Conservation (phyloP, 495 filamentous ascomycete genomes). For the Hyaloscypha hepaticicola region DNA sequence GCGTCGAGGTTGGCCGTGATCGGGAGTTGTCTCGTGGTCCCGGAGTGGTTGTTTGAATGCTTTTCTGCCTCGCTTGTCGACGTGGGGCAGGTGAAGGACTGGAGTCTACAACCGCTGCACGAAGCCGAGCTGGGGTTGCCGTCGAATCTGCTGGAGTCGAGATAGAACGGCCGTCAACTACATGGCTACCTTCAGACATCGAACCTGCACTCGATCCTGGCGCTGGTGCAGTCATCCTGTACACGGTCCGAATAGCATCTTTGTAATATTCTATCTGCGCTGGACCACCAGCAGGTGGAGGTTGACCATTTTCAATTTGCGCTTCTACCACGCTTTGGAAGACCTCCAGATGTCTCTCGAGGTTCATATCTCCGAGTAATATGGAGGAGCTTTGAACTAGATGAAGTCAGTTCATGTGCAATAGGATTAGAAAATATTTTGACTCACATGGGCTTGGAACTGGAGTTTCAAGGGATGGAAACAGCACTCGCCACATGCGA, state of each 20-base stretch:
- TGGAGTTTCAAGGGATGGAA: not conserved
- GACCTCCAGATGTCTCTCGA: conserved; percentile 2
- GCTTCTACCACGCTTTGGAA: conserved; percentile 2
- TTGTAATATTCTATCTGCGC: conserved; percentile 6
- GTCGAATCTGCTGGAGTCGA: conserved; percentile 2
- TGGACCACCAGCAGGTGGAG: not conserved
- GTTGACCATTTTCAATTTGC: not conserved
- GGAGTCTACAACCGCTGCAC: not conserved
- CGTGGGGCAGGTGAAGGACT: not conserved
- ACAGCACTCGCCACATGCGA: conserved; percentile 4
- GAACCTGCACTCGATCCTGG: not conserved
- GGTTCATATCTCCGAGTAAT: conserved; percentile 3
- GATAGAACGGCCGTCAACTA: not conserved
- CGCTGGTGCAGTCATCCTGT: not conserved
- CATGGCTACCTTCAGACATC: not conserved
- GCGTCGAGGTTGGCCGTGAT: not conserved
- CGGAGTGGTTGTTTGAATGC: not conserved
- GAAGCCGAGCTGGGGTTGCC: not conserved
- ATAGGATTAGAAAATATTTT: not conserved
- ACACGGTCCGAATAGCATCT: conserved; percentile 4
- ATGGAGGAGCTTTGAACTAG: not conserved
- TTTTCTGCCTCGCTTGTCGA: not conserved
- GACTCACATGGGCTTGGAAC: conserved; percentile 9
- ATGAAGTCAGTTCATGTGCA: not conserved
- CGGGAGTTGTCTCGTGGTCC: not conserved